phyloP scores from a whole-genome alignment of 441 rosid genomes.

The Theobroma grandiflorum region DNA sequence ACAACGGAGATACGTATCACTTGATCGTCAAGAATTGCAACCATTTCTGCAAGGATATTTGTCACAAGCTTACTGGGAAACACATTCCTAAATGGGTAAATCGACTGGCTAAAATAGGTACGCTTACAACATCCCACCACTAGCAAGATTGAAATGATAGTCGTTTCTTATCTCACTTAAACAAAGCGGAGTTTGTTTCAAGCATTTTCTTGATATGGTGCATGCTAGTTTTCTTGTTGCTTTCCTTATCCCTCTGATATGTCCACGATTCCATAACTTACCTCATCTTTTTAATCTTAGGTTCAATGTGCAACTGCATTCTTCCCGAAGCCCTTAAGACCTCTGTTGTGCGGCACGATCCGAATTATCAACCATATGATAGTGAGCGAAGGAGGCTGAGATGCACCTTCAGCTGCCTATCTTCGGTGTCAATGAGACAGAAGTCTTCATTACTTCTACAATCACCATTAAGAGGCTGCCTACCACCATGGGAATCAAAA shows the following conservation, averaged over 20 bases:
- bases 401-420: slow-evolving; percentile 58
- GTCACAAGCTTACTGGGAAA: slow-evolving; percentile 65
- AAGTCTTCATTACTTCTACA: slow-evolving; percentile 58
- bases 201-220: neutral
- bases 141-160: neutral
- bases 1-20: slow-evolving; percentile 75
- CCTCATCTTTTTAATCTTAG: slow-evolving; percentile 31
- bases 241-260: neutral
- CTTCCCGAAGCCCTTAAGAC: slow-evolving; percentile 71
- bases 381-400: slow-evolving; percentile 60
- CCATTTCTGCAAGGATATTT: slow-evolving; percentile 75
- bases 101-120: slow-evolving; percentile 73
- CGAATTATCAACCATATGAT: slow-evolving; percentile 42
- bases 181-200: too few species aligned
- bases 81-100: slow-evolving; percentile 77
- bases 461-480: slow-evolving; percentile 70
- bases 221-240: neutral
- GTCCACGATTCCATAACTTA: neutral
- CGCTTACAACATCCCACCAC: neutral
- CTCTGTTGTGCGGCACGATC: slow-evolving; percentile 55
- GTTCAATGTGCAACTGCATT: slow-evolving; percentile 73
- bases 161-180: slow-evolving; percentile 4
- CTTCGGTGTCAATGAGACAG: slow-evolving; percentile 71
- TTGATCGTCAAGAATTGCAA: slow-evolving; percentile 78
- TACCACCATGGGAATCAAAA: slow-evolving; percentile 67